Percentiles rank a stretch among this genome's conserved stretches.
phyloP scores from a whole-genome alignment of 805 yeast species.

The Allodekkera sacchari region DNA sequence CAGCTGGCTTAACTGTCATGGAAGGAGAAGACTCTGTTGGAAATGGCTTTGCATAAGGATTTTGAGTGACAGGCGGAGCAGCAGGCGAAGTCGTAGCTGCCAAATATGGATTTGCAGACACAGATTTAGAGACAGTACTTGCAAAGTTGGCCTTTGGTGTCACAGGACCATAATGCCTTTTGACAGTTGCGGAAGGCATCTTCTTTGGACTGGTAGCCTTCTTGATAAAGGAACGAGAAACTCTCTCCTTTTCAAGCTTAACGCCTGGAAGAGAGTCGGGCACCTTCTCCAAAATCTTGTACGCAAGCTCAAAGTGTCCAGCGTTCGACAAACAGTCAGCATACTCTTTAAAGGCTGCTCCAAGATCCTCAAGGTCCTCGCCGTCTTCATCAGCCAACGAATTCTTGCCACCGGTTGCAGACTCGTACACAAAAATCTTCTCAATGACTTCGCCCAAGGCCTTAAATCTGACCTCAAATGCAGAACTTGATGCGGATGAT shows the following conservation, averaged over 20 bases:
- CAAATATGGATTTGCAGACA: slow-evolving; percentile 14
- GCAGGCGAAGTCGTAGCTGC: slow-evolving; percentile 6
- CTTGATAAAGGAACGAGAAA: slow-evolving; percentile 47
- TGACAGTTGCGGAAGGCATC: slow-evolving; percentile 3
- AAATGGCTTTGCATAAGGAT: too few species aligned
- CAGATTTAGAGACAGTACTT: too few species aligned
- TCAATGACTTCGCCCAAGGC: slow-evolving; percentile 78
- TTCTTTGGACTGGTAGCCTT: slow-evolving; percentile 13
- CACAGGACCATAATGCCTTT: slow-evolving; percentile 4
- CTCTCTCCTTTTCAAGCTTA: slow-evolving; percentile 68
- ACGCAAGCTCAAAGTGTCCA: slow-evolving; percentile 81
- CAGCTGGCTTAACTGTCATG: too few species aligned
- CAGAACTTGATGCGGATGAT: slow-evolving; percentile 33
- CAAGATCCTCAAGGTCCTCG: slow-evolving; percentile 39
- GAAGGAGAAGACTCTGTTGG: too few species aligned
- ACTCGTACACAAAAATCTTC: slow-evolving; percentile 69
- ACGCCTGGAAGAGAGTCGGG: slow-evolving; percentile 71
- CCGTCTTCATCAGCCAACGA: slow-evolving; percentile 23
- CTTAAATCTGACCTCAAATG: slow-evolving; percentile 76
- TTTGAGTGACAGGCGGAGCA: too few species aligned
- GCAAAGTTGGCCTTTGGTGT: too few species aligned
- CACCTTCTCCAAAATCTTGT: slow-evolving; percentile 54
- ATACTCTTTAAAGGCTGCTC: slow-evolving; percentile 69
- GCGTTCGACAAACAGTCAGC: slow-evolving; percentile 69
- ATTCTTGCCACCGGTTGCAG: slow-evolving; percentile 33